Base-by-base conservation (phyloP, 495 filamentous ascomycete genomes). In the Schizothecium vesticola region DNA sequence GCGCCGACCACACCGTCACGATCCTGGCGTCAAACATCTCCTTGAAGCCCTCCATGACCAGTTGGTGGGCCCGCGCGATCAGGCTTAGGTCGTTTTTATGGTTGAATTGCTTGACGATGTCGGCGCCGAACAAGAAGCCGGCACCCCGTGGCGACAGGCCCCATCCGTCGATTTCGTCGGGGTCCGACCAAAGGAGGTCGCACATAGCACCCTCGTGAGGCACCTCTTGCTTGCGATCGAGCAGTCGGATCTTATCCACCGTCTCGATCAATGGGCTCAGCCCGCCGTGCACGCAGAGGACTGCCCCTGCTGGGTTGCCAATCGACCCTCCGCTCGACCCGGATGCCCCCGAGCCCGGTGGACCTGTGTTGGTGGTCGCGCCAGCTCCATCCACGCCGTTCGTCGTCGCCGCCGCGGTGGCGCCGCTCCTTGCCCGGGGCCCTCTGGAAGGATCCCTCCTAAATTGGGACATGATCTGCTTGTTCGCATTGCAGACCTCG, bases 131-230 rank as follows among this genome's bases (percentile, higher is more conserved):
- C 26, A 99, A 85, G 82, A 97, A 99, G 16, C 95, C 95, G 0
- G 95, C 95, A 11, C 95, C 95, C 56, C 95, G 92, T 0, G 95
- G 95, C 22, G 92, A 96, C 13, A 98, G 80, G 1, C 95, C 95
- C 95, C 95, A 99, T 59, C 94, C 95, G 76, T 97, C 94, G 72
- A 99, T 97, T 71, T 98, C 95, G 78, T 99, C 95, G 1, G 95
- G 95, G 79, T 99, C 95, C 6, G 92, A 96, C 95, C 95, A 99
- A 16, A 99, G 85, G 6, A 99, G 83, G 80, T 99, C 95, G 78
- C 95, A 99, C 95, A 99, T 99, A 71, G 95, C 92, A 63, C 95
- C 95, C 82, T 99, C 95, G 78, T 99, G 95, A 0, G 95, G 95
- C 3, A 99, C 95, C 79, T 99, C 95, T 80, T 99, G 95, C 79